Evolutionary conservation across 768 basidiomycete genomes (phyloP).

Genomic region (Coprinellus micaceus): DNA sequence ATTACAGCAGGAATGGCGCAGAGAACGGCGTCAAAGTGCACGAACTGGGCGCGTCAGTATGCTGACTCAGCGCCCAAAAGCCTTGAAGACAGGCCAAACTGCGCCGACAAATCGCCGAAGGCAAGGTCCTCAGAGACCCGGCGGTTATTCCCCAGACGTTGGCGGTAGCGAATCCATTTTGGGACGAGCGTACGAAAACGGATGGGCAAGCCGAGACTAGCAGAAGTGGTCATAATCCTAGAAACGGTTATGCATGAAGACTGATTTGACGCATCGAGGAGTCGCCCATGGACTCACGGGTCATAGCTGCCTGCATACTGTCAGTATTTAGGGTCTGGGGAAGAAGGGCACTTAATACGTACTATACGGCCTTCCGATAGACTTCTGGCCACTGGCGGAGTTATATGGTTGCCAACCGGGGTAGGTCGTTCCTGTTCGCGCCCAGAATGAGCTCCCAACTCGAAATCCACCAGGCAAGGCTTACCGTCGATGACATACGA

Average conservation of each 20-base stretch:
- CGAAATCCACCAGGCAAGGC: conserved; percentile 1
- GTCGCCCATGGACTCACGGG: conserved; percentile 22
- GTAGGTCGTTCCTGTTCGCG: conserved; percentile 22
- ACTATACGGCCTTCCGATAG: conserved; percentile 34
- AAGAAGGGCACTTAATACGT: not conserved
- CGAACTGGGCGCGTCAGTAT: not conserved
- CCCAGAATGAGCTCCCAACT: not conserved
- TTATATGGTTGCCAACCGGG: conserved; percentile 38
- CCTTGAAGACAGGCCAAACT: not conserved
- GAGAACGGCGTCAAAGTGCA: not conserved
- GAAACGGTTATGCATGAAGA: too few relatives aligned
- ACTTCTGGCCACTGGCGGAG: conserved; percentile 28
- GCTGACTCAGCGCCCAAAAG: not conserved
- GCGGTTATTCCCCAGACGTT: not conserved
- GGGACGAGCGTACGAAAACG: not conserved
- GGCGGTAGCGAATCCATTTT: not conserved
- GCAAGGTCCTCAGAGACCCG: not conserved
- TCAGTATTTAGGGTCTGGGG: not conserved
- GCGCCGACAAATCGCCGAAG: not conserved
- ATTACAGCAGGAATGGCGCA: not conserved
- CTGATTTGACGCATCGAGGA: too few relatives aligned
- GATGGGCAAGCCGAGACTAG: not conserved
- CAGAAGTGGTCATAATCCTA: conserved; percentile 24
- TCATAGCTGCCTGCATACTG: conserved; percentile 12
- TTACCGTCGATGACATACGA: conserved; percentile 32